Evolutionary conservation across 257 asterid species (phyloP).

Genomic region (Gentiana straminea): DNA sequence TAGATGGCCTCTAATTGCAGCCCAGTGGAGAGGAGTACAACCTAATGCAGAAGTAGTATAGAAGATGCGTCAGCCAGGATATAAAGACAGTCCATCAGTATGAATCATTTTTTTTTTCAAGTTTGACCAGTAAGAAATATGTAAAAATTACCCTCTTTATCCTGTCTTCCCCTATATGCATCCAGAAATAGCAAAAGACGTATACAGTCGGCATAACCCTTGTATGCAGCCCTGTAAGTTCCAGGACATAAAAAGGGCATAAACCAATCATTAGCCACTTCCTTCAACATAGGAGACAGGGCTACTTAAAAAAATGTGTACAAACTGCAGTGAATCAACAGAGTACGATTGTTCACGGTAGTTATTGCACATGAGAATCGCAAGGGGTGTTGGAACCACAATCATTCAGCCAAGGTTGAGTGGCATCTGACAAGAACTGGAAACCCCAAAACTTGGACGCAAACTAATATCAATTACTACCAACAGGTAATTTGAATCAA

Average conservation of each 20-base stretch:
- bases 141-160: slow-evolving; percentile 66
- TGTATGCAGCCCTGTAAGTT: slow-evolving; percentile 90
- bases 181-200: slow-evolving; percentile 86
- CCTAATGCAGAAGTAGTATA: slow-evolving; percentile 35
- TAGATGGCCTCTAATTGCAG: slow-evolving; percentile 88
- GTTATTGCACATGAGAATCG: too few species aligned
- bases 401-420: too few species aligned
- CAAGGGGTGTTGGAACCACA: too few species aligned
- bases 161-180: slow-evolving; percentile 89
- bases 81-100: background rate
- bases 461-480: too few species aligned
- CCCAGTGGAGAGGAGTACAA: slow-evolving; percentile 98
- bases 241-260: slow-evolving; percentile 1
- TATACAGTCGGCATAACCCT: slow-evolving; percentile 93
- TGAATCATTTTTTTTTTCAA: background rate
- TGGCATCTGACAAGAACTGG: too few species aligned
- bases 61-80: slow-evolving; percentile 1
- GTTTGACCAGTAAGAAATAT: background rate
- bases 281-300: background rate
- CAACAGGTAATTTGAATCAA: too few species aligned
- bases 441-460: too few species aligned
- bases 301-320: background rate
- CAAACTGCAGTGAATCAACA: too few species aligned
- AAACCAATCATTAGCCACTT: background rate
- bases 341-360: too few species aligned